Evolutionary conservation across 371 early-diverging fungal genomes (phyloP).

Genomic region (Entomophthora muscae): DNA sequence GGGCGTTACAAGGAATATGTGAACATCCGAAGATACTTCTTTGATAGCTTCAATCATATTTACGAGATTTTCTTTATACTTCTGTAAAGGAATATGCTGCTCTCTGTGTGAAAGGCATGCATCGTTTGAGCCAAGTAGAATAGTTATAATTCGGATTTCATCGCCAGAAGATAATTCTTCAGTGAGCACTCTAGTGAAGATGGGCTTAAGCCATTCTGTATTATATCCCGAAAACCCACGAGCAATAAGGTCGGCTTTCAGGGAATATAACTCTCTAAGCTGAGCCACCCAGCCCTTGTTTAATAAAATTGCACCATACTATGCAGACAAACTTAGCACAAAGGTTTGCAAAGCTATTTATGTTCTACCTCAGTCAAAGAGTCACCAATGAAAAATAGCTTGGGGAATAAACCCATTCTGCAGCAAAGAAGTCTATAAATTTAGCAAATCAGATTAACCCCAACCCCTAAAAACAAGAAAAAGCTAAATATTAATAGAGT

Average conservation of each 20-base stretch:
- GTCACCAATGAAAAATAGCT: background rate
- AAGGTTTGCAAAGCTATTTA: background rate
- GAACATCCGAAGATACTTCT: constrained; percentile 28
- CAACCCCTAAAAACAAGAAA: no score
- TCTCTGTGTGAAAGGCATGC: constrained; percentile 25
- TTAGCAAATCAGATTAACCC: no score
- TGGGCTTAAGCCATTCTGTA: constrained; percentile 4
- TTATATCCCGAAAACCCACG: constrained; percentile 51
- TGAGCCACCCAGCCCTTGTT: background rate
- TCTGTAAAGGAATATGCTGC: constrained; percentile 45
- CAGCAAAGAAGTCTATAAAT: no score
- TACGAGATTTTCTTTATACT: constrained; percentile 34
- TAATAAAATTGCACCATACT: background rate
- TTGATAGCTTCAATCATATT: constrained; percentile 30
- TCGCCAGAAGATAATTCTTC: constrained; percentile 29
- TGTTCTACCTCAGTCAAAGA: background rate
- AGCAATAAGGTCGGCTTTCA: constrained; percentile 52
- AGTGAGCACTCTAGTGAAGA: constrained; percentile 14
- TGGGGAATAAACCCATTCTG: background rate
- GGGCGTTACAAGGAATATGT: constrained; percentile 53
- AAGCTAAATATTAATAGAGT: no score
- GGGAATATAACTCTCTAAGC: background rate
- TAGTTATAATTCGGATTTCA: constrained; percentile 34
- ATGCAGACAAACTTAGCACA: background rate
- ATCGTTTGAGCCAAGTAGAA: constrained; percentile 79